Evolutionary conservation across 176 grass and related monocot genomes (phyloP).

Genomic region (Oryza meyeriana): DNA sequence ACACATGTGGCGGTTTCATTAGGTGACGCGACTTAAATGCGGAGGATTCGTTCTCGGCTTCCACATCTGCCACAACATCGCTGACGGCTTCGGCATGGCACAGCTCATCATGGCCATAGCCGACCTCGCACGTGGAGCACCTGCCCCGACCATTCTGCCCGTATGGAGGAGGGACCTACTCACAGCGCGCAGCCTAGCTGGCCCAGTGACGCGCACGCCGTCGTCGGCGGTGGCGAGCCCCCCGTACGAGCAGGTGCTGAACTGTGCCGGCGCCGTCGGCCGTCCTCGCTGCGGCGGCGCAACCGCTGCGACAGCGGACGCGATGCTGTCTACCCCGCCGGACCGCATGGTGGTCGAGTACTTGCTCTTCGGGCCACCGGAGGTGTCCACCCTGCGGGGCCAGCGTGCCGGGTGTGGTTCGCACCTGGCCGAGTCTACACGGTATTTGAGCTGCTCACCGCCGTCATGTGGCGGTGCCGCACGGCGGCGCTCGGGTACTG

Average conservation of each 20-base stretch:
- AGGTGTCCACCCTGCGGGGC: not conserved
- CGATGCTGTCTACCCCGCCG: slow-evolving; percentile 25
- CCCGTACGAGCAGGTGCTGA: not conserved
- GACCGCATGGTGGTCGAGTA: slow-evolving; percentile 29
- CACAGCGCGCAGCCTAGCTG: not conserved
- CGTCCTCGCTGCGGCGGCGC: too few species aligned
- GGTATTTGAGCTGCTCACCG: slow-evolving; percentile 28
- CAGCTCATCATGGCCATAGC: slow-evolving; percentile 38
- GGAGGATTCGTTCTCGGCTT: slow-evolving; percentile 45
- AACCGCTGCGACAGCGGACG: not conserved
- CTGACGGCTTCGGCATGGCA: slow-evolving; percentile 46
- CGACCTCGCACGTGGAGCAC: slow-evolving; percentile 38
- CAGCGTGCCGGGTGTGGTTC: slow-evolving; percentile 11
- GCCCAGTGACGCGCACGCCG: not conserved
- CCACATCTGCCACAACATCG: slow-evolving; percentile 53
- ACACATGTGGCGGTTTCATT: not conserved
- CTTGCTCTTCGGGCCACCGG: slow-evolving; percentile 41
- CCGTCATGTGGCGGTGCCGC: slow-evolving; percentile 43
- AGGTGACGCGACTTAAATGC: slow-evolving; percentile 51
- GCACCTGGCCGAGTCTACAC: not conserved
- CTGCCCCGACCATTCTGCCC: slow-evolving; percentile 18
- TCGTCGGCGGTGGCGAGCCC: not conserved
- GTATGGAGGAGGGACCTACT: slow-evolving; percentile 52
- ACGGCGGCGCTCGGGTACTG: slow-evolving; percentile 23
- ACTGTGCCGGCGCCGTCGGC: not conserved